These are phyloP conservation scores for Trichoderma orchidacearum DNA, from an alignment of 495 filamentous ascomycete genomes.

Conservation along the genomic window DNA sequence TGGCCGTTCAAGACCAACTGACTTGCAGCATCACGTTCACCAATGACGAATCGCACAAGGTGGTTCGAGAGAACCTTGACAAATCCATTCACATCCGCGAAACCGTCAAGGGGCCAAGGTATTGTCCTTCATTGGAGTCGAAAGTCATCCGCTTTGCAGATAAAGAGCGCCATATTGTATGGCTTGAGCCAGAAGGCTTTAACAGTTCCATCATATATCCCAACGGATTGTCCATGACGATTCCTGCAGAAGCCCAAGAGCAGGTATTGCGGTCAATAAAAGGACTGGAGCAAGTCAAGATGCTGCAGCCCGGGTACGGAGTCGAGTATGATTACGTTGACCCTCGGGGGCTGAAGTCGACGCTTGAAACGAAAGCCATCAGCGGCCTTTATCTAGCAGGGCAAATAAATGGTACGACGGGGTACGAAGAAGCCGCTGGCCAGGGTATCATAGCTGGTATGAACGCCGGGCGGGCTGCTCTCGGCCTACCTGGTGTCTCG, in stretches of 20 bases:
- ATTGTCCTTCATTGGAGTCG: constrained; percentile 90
- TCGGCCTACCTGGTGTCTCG: constrained; percentile 44
- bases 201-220: constrained; percentile 86
- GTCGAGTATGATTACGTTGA: constrained; percentile 99
- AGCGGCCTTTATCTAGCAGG: constrained; percentile 83
- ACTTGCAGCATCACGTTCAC: constrained; percentile 75
- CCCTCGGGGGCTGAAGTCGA: constrained; percentile 70
- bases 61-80: constrained; percentile 75
- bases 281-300: constrained; percentile 77
- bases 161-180: constrained; percentile 72
- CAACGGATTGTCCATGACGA: constrained; percentile 93
- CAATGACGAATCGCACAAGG: constrained; percentile 66
- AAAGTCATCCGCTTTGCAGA: constrained; percentile 82
- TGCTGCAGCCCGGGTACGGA: constrained; percentile 95
- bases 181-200: constrained; percentile 95
- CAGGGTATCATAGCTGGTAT: constrained; percentile 89
- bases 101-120: constrained; percentile 84
- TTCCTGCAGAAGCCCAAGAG: constrained; percentile 75
- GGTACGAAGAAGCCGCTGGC: constrained; percentile 92
- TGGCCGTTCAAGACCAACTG: constrained; percentile 68
- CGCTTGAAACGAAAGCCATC: constrained; percentile 89
- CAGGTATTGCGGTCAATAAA: constrained; percentile 69
- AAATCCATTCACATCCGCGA: constrained; percentile 94
- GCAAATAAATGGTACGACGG: constrained; percentile 96
- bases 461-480: constrained; percentile 75